Base-by-base conservation (phyloP, 495 filamentous ascomycete genomes). In the Trichocladium uniseriatum region DNA sequence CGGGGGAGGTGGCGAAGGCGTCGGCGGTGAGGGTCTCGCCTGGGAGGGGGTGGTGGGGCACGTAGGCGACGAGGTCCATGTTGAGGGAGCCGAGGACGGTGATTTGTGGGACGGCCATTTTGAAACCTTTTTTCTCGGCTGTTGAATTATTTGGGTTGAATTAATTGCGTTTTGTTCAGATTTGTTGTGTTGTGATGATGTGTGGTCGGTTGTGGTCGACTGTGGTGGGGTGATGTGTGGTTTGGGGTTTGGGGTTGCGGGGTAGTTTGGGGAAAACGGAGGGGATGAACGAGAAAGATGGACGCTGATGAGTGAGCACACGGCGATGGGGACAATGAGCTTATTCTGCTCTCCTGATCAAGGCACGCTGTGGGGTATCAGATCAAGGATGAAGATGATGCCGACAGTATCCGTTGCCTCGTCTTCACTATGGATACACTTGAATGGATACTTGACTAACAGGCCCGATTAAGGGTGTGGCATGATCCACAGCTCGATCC, bases 1-100 rank as follows among this genome's bases (percentile, higher is more conserved):
- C 92, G 13, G 82, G 80, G 41, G 84, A 89, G 36, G 80, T 86
- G 61, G 77, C 73, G 72, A 92, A 94, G 6, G 79, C 79, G 45
- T 70, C 74, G n/a, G 87, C 74, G 2, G 83, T 90, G 34, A 98
- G 76, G 4, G 92, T 98, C 60, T 98, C 92, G 49, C 92, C 92
- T 3, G 84, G 76, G 0, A 70, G 64, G 2, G 92, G 92, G 50
- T 95, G 75, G 34, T 92, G 88, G 0, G 87, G 75, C 27, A 91
- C 94, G 50, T 83, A 78, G 34, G 87, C 88, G 37, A 94, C 83
- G 51, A 96, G 81, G 70, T 98, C 92, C 55, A 80, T 86, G 68
- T 97, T 97, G 43, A 98, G 81, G 38, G 90, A 95, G 56, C 92
- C 92, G 49, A 98, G 80, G 39, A 95, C 77, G 28, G 82, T 81